Evolutionary conservation across 306 rosid species (phyloP).

Genomic region (Alnus glutinosa): DNA sequence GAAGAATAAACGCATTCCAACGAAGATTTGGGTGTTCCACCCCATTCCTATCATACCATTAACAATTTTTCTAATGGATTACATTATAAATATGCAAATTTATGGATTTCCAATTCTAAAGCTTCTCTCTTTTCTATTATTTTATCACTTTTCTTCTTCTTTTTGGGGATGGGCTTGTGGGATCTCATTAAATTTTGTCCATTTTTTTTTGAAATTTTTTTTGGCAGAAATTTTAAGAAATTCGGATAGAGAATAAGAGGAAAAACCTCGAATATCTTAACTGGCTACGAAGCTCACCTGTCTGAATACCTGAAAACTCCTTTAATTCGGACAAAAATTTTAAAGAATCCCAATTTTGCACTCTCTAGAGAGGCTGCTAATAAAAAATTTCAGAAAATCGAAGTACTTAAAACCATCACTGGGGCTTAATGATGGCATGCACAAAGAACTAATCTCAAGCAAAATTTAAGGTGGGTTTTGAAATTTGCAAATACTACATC

Average conservation of each 20-base stretch:
- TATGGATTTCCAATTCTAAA: not conserved
- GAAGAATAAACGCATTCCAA: constrained; percentile 71
- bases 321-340: no score
- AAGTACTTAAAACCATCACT: no score
- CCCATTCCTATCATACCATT: constrained; percentile 35
- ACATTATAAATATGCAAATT: not conserved
- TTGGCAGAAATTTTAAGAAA: no score
- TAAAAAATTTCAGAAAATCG: no score
- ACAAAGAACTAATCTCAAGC: not conserved
- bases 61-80: not conserved
- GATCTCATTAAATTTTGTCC: no score
- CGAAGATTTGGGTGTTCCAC: constrained; percentile 49
- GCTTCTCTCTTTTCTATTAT: not conserved
- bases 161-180: not conserved
- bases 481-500: no score
- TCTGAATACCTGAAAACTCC: no score
- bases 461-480: not conserved
- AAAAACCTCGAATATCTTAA: no score
- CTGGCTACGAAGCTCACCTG: no score
- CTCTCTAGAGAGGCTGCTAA: no score
- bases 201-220: not conserved
- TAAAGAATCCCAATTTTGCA: no score
- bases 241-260: no score
- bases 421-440: not conserved
- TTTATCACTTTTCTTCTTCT: not conserved